These are phyloP conservation scores for Cladosporium sp. DNA, from an alignment of 2,329 filamentous ascomycete species.

Conservation along the genomic window DNA sequence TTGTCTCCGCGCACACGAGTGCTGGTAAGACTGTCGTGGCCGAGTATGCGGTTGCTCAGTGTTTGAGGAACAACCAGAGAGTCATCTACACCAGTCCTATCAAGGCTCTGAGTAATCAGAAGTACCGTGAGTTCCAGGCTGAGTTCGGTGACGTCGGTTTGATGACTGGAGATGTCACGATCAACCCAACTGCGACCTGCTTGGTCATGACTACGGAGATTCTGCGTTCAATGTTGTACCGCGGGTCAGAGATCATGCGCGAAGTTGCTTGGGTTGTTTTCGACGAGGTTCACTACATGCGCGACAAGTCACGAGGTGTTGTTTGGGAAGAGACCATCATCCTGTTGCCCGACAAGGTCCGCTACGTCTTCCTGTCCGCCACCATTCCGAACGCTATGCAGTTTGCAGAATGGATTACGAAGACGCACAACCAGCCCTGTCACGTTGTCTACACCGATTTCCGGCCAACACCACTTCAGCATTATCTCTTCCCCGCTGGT, in stretches of 20 bases:
- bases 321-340: slow-evolving; percentile 99
- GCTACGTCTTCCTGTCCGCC: slow-evolving; percentile 96
- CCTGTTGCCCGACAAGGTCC: slow-evolving; percentile 93
- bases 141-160: slow-evolving; percentile 96
- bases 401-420: slow-evolving; percentile 98
- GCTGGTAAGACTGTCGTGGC: slow-evolving; percentile 98
- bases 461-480: slow-evolving; percentile 90
- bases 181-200: slow-evolving; percentile 97
- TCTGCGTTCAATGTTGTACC: slow-evolving; percentile 96
- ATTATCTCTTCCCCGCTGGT: slow-evolving; percentile 94
- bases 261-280: slow-evolving; percentile 99
- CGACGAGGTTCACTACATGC: slow-evolving; percentile 98
- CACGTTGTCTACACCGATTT: slow-evolving; percentile 99
- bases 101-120: slow-evolving; percentile 97
- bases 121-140: slow-evolving; percentile 92
- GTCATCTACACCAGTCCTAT: slow-evolving; percentile 99
- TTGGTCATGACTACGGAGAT: slow-evolving; percentile 99
- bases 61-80: slow-evolving; percentile 92
- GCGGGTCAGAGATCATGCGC: slow-evolving; percentile 98
- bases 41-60: slow-evolving; percentile 97
- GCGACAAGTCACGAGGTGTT: slow-evolving; percentile 87
- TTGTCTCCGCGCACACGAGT: slow-evolving; percentile 96
- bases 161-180: slow-evolving; percentile 99
- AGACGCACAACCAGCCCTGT: slow-evolving; percentile 95
- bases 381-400: slow-evolving; percentile 99